A percentile compares a stretch with the other conserved stretches of the same genome.
Conservation (phyloP, 2,329 filamentous ascomycete species). For the Cladosporium sp. region DNA sequence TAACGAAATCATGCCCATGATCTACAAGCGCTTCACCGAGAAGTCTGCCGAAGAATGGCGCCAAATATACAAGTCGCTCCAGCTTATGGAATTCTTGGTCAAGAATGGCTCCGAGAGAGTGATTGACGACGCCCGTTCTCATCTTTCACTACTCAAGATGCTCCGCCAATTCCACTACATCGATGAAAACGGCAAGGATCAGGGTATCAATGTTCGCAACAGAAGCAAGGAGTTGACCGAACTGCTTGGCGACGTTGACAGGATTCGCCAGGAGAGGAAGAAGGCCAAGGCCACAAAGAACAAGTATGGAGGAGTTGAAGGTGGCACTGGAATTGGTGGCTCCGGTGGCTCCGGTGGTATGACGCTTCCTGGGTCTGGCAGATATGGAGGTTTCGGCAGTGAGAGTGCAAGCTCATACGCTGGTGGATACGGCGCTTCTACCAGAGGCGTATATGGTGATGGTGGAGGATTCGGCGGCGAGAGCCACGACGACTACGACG, state of each 20-base stretch:
- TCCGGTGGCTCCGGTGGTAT: conserved; percentile 47
- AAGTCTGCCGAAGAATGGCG: conserved; percentile 98
- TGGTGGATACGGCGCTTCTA: conserved; percentile 60
- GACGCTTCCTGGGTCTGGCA: conserved; percentile 49
- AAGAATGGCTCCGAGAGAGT: conserved; percentile 98
- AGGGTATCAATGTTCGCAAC: conserved; percentile 96
- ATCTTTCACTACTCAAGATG: conserved; percentile 96
- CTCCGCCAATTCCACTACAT: conserved; percentile 97
- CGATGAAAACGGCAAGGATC: conserved; percentile 92
- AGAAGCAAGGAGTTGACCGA: conserved; percentile 93
- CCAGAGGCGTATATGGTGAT: conserved; percentile 83
- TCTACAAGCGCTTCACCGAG: conserved; percentile 98
- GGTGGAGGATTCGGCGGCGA: conserved; percentile 89
- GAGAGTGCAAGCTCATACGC: conserved; percentile 49
- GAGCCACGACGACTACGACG: conserved; percentile 56
- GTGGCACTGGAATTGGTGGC: conserved; percentile 62
- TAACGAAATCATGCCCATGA: conserved; percentile 99
- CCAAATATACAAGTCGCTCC: conserved; percentile 95
- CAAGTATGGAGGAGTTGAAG: conserved; percentile 94
- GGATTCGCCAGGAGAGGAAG: conserved; percentile 71
- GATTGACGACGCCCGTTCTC: conserved; percentile 92
- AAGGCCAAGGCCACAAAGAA: conserved; percentile 86
- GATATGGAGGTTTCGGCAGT: conserved; percentile 89
- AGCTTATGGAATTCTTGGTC: conserved; percentile 92
- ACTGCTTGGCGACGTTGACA: conserved; percentile 85